These are phyloP conservation scores for Tricholoma bakamatsutake DNA, from an alignment of 768 basidiomycete genomes.

Conservation along the genomic window DNA sequence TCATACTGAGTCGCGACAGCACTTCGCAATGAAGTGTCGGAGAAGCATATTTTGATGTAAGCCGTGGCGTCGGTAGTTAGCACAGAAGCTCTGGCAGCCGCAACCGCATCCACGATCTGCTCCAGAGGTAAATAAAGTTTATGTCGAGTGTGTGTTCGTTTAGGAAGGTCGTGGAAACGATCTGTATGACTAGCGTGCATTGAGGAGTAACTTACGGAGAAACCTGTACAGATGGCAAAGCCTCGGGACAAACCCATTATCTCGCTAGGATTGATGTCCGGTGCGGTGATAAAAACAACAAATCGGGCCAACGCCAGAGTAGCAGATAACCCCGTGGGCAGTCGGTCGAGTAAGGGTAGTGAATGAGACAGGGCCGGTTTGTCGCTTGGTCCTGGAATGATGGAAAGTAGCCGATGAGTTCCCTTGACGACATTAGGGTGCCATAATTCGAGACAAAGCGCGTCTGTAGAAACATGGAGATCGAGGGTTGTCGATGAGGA, in stretches of 20 bases:
- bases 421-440: slow-evolving; percentile 50
- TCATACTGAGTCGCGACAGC: slow-evolving; percentile 63
- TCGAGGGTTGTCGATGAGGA: slow-evolving; percentile 38
- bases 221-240: slow-evolving; percentile 48
- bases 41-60: slow-evolving; percentile 37
- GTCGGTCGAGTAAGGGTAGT: slow-evolving; percentile 27
- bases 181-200: slow-evolving; percentile 34
- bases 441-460: slow-evolving; percentile 63
- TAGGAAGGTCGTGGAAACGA: slow-evolving; percentile 28
- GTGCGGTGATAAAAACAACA: slow-evolving; percentile 66
- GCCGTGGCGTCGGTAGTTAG: slow-evolving; percentile 31
- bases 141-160: slow-evolving; percentile 41
- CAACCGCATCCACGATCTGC: slow-evolving; percentile 37
- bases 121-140: slow-evolving; percentile 52
- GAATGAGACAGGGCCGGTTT: slow-evolving; percentile 4
- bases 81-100: slow-evolving; percentile 31
- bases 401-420: slow-evolving; percentile 44
- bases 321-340: slow-evolving; percentile 51
- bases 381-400: slow-evolving; percentile 22
- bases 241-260: slow-evolving; percentile 64
- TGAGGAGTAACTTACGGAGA: slow-evolving; percentile 52
- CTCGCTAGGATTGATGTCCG: slow-evolving; percentile 74
- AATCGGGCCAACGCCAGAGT: slow-evolving; percentile 57
- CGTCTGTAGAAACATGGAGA: slow-evolving; percentile 47
- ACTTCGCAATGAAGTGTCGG: slow-evolving; percentile 49